Percentiles rank a stretch among this genome's conserved stretches.
Evolutionary conservation across 2,329 filamentous ascomycete genomes (phyloP).

Genomic region (Penicillium frequentans): DNA sequence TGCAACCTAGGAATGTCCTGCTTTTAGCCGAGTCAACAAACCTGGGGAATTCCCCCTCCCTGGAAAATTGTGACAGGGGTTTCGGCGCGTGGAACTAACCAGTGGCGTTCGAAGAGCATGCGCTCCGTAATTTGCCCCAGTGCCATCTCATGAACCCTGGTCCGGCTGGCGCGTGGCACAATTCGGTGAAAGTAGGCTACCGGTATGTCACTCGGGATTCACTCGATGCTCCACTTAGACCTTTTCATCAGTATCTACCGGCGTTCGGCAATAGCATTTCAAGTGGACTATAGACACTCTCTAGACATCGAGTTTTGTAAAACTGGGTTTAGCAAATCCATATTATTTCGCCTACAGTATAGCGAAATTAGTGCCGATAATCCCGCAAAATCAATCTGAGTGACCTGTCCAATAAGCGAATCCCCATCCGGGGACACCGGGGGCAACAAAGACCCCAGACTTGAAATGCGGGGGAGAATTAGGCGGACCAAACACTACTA

Average conservation of each 20-base stretch:
- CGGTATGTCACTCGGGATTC: background rate
- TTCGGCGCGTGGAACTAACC: slow-evolving; percentile 3
- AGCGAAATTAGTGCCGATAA: background rate
- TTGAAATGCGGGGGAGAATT: slow-evolving; percentile 22
- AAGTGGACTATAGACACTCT: background rate
- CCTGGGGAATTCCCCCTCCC: slow-evolving; percentile 9
- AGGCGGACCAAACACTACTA: slow-evolving; percentile 17
- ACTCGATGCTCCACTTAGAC: background rate
- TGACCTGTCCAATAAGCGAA: slow-evolving; percentile 4
- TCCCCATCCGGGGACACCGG: slow-evolving; percentile 10
- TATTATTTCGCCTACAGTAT: background rate
- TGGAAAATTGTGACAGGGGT: slow-evolving; percentile 3
- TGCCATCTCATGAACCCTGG: slow-evolving; percentile 7
- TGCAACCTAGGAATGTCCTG: slow-evolving; percentile 1
- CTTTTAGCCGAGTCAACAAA: background rate
- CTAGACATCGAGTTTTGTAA: background rate
- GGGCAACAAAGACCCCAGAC: background rate
- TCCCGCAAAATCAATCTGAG: background rate
- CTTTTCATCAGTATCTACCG: background rate
- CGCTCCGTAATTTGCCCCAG: slow-evolving; percentile 13
- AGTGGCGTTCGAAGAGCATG: slow-evolving; percentile 14
- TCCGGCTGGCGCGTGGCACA: slow-evolving; percentile 15
- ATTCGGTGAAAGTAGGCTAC: background rate
- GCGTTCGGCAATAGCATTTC: background rate
- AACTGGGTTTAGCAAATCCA: background rate